These are phyloP conservation scores for Rhodosporidiobolus sp. DNA, from an alignment of 768 basidiomycete genomes.

Conservation along the genomic window DNA sequence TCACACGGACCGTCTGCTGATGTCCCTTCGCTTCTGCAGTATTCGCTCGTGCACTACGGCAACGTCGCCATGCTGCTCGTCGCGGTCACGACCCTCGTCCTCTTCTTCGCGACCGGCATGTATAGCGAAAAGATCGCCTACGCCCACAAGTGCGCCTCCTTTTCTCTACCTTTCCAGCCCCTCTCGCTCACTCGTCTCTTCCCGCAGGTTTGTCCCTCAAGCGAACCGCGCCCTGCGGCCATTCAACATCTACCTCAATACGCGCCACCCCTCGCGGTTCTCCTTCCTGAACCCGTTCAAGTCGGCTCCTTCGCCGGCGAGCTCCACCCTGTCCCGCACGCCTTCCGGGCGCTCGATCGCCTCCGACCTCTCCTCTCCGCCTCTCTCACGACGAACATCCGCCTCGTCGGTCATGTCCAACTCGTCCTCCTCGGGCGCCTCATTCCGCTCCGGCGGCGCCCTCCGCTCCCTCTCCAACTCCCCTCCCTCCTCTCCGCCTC, in stretches of 20 bases:
- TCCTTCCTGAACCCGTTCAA: conserved; percentile 46
- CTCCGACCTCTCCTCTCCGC: conserved; percentile 18
- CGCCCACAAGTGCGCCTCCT: conserved; percentile 70
- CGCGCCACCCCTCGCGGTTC: conserved; percentile 68
- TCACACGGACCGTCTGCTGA: neutral
- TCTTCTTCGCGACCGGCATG: conserved; percentile 96
- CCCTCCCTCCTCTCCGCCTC: conserved; percentile 61
- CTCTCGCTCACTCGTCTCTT: neutral
- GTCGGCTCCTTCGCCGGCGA: neutral
- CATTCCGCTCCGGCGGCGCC: conserved; percentile 5
- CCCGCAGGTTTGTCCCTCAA: conserved; percentile 83
- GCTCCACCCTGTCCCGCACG: conserved; percentile 24
- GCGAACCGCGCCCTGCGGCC: conserved; percentile 86
- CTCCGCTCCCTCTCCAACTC: conserved; percentile 49
- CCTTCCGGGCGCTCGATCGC: conserved; percentile 28
- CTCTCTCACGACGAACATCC: conserved; percentile 25
- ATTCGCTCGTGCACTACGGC: conserved; percentile 57
- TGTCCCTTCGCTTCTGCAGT: conserved; percentile 21
- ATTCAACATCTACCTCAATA: conserved; percentile 96
- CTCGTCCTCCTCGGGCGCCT: conserved; percentile 13
- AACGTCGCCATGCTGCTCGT: conserved; percentile 78
- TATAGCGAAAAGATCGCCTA: conserved; percentile 95
- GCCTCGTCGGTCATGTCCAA: neutral
- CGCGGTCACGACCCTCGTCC: conserved; percentile 77
- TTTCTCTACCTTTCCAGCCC: neutral